phyloP scores from a whole-genome alignment of 148 eudicot species.

The Vaccinium myrtillus region DNA sequence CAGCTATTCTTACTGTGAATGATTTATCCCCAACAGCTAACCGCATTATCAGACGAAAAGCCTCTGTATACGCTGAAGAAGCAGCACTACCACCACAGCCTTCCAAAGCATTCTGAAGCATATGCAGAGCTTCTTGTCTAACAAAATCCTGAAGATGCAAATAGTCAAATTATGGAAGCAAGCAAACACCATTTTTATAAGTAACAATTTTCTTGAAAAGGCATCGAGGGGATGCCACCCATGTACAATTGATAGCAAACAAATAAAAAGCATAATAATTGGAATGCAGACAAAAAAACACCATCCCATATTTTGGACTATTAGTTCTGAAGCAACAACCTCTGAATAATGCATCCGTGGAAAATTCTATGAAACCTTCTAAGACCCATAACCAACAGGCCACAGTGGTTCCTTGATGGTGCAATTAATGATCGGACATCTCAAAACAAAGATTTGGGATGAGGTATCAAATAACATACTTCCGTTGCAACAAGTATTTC shows the following conservation, averaged over 20 bases:
- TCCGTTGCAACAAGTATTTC: background rate
- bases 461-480: background rate
- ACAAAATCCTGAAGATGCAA: conserved; percentile 70
- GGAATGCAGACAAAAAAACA: background rate
- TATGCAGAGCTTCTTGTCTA: conserved; percentile 83
- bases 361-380: background rate
- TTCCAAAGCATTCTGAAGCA: conserved; percentile 97
- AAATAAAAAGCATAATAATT: background rate
- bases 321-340: background rate
- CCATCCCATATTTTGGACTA: background rate
- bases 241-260: background rate
- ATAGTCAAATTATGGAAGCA: conserved; percentile 12
- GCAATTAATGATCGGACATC: background rate
- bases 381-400: background rate
- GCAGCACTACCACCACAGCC: conserved; percentile 84
- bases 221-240: too few relatives aligned
- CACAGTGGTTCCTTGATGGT: background rate
- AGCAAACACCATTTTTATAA: too few relatives aligned
- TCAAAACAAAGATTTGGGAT: background rate
- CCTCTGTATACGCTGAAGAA: conserved; percentile 78
- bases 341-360: background rate
- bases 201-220: too few relatives aligned
- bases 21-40: conserved; percentile 82
- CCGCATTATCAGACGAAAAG: conserved; percentile 70
- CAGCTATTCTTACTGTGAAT: conserved; percentile 84